phyloP scores from a whole-genome alignment of 805 yeast species.

The Lipomyces lipofer region DNA sequence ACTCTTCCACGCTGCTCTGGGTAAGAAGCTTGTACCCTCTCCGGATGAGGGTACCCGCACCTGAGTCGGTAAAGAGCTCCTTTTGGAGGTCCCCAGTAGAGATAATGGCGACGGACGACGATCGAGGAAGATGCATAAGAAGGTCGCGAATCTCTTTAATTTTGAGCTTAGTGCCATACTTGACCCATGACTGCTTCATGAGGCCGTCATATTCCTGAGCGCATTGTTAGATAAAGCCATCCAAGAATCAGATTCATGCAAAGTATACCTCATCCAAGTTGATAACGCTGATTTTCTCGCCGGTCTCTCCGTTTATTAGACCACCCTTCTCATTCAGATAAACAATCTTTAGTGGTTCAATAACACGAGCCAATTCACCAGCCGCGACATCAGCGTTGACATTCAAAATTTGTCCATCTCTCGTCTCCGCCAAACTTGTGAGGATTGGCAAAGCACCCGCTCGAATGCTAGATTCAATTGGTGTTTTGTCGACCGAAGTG shows the following conservation, averaged over 20 bases:
- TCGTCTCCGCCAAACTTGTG: constrained; percentile 94
- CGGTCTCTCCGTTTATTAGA: constrained; percentile 85
- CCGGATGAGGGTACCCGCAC: constrained; percentile 98
- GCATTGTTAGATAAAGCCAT: neutral
- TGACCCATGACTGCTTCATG: constrained; percentile 95
- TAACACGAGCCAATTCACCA: constrained; percentile 93
- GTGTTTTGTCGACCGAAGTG: constrained; percentile 78
- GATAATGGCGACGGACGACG: constrained; percentile 96
- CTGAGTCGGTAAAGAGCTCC: constrained; percentile 96
- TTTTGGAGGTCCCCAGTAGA: constrained; percentile 93
- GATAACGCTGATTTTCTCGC: constrained; percentile 84
- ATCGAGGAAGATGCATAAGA: constrained; percentile 90
- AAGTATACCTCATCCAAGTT: constrained; percentile 72
- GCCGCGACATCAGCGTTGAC: constrained; percentile 99
- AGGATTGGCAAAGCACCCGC: constrained; percentile 97
- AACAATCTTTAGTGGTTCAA: constrained; percentile 95
- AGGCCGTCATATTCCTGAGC: constrained; percentile 74
- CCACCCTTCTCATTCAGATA: constrained; percentile 98
- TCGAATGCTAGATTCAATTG: constrained; percentile 89
- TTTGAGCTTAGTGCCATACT: constrained; percentile 96
- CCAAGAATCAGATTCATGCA: neutral
- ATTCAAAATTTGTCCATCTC: constrained; percentile 93
- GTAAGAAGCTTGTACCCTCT: constrained; percentile 84
- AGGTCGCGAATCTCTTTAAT: constrained; percentile 95
- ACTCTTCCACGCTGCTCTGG: constrained; percentile 67